These are phyloP conservation scores for Apiospora arundinis DNA, from an alignment of 2,329 filamentous ascomycete genomes.

Conservation along the genomic window DNA sequence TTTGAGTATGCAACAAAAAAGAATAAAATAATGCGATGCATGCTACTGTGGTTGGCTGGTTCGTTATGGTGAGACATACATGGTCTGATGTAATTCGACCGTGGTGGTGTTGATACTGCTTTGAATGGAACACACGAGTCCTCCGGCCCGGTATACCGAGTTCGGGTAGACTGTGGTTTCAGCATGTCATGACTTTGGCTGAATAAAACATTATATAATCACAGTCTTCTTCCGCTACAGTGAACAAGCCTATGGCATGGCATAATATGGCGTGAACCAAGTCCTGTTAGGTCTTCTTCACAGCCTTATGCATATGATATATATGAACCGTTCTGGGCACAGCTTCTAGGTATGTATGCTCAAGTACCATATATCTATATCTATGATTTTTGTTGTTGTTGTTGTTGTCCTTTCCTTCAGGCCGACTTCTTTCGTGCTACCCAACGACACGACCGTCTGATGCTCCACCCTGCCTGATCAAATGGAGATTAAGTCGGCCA, in stretches of 20 bases:
- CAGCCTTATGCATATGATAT: neutral
- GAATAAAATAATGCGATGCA: too few relatives aligned
- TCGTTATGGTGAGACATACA: neutral
- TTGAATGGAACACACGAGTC: neutral
- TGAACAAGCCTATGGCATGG: too few relatives aligned
- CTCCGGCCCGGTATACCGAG: neutral
- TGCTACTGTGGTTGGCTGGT: neutral
- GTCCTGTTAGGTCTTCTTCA: too few relatives aligned
- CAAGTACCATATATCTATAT: neutral
- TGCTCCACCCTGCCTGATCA: slow-evolving; percentile 9
- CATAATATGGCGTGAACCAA: too few relatives aligned
- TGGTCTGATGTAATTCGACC: neutral
- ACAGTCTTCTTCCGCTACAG: too few relatives aligned
- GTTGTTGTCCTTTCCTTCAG: neutral
- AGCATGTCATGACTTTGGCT: neutral
- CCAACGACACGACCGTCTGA: neutral
- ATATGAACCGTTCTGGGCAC: neutral
- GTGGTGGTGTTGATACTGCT: neutral
- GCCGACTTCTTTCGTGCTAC: neutral
- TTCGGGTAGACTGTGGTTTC: neutral
- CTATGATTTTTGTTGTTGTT: neutral
- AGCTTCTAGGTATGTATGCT: too few relatives aligned
- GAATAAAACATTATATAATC: neutral
- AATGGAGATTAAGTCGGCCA: neutral
- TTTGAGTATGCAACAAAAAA: neutral